Evolutionary conservation across 345 rosid genomes (phyloP), one percentile per base, ranked within the genome.

Genomic region (Aethionema arabicum): DNA sequence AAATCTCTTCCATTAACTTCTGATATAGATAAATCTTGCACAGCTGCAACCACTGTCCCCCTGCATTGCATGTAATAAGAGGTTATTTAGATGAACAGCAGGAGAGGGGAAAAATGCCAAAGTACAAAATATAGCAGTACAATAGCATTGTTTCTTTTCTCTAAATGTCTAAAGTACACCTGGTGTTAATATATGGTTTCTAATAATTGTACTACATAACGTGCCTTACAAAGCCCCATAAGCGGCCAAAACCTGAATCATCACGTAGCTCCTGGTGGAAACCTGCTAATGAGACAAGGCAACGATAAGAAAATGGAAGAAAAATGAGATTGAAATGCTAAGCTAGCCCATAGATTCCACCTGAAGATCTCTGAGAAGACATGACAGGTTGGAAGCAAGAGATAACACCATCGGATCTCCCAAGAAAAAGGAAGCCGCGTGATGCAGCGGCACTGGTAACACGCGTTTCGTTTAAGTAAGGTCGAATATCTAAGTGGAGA

Each of bases 171-270:
- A 57, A 50, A 48, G 47, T 12, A 32, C 29, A 9, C 5, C 5
- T 37, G 27, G 27, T 21, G 36, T 38, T 11, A 65, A 70, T 16
- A 60, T 30, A 13, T 51, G 4, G 11, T 13, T 54, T 62, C 27
- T 21, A 55, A 27, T 9, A 43, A 57, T 21, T 42, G 30, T 49
- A 8, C 56, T 53, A 14, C 13, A 73, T 29, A 9, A 32, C 39
- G 32, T 74, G 82, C 97, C 97, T 90, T 66, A 87, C 72, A 27
- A 90, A 82, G 5, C 99, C 86, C 99, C 91, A 90, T 13, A 90
- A 56, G 56, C 95, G 85, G 65, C 88, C 60, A 51, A 91, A 72
- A 47, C 95, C 96, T 1, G 81, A 55, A 76, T 90, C 95, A 74
- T 90, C 92, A 40, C 83, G 84, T 43, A 93, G 79, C 80, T 87